These are phyloP conservation scores for Nigrospora oryzae DNA, from an alignment of 2,329 filamentous ascomycete species.

Conservation along the genomic window DNA sequence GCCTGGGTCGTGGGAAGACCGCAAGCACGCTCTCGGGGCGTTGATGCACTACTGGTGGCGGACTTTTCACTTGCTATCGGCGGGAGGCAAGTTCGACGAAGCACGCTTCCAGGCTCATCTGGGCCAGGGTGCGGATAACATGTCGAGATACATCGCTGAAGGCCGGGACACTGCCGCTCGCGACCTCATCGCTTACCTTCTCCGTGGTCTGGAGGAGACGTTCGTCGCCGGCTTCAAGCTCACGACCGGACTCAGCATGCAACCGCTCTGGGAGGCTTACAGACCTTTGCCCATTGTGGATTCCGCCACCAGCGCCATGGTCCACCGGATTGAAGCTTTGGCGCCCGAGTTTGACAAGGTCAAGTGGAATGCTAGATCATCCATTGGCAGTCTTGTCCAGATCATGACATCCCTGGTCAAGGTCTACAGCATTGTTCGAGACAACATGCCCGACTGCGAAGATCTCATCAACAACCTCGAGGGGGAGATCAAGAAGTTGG, in stretches of 20 bases:
- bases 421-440: slow-evolving; percentile 48
- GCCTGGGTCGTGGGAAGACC: slow-evolving; percentile 22
- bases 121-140: slow-evolving; percentile 35
- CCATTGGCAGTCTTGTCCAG: slow-evolving; percentile 41
- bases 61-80: slow-evolving; percentile 39
- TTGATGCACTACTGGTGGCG: slow-evolving; percentile 47
- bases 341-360: slow-evolving; percentile 52
- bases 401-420: slow-evolving; percentile 46
- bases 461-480: slow-evolving; percentile 40
- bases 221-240: slow-evolving; percentile 67
- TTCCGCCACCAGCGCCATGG: slow-evolving; percentile 32
- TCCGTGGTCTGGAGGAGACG: slow-evolving; percentile 36
- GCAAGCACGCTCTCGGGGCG: slow-evolving; percentile 23
- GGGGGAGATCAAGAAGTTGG: slow-evolving; percentile 42
- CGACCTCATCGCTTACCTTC: slow-evolving; percentile 29
- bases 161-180: slow-evolving; percentile 16
- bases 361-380: slow-evolving; percentile 47
- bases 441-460: slow-evolving; percentile 29
- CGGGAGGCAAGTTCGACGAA: slow-evolving; percentile 42
- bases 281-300: slow-evolving; percentile 52
- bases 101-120: slow-evolving; percentile 57
- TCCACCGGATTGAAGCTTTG: slow-evolving; percentile 44
- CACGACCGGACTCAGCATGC: slow-evolving; percentile 71
- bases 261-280: slow-evolving; percentile 65
- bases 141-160: slow-evolving; percentile 24